These are phyloP conservation scores for Paradendryphiella salina DNA, from an alignment of 2,329 filamentous ascomycete species.

Conservation along the genomic window DNA sequence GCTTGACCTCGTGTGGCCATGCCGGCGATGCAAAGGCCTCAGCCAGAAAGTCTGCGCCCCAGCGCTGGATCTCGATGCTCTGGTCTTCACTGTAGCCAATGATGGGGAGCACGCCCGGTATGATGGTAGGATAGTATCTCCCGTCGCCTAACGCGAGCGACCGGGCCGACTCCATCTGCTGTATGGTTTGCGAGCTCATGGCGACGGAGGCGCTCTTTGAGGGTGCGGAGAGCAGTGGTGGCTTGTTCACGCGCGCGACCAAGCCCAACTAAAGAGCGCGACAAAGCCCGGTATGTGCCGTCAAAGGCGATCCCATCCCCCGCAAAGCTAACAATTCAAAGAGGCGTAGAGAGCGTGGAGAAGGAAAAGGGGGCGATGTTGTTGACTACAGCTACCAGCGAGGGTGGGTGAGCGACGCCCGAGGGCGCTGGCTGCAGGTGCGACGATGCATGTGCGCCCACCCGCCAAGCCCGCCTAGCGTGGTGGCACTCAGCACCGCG, in stretches of 20 bases:
- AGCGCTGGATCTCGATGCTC: slow-evolving; percentile 79
- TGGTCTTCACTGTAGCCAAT: slow-evolving; percentile 70
- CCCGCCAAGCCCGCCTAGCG: slow-evolving; percentile 20
- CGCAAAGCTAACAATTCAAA: slow-evolving; percentile 25
- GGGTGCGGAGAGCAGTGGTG: slow-evolving; percentile 18
- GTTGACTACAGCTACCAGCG: slow-evolving; percentile 21
- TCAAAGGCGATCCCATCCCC: slow-evolving; percentile 35
- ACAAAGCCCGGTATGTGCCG: slow-evolving; percentile 34
- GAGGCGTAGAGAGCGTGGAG: slow-evolving; percentile 29
- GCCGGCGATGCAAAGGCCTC: slow-evolving; percentile 95
- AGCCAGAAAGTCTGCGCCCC: slow-evolving; percentile 93
- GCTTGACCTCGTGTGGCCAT: slow-evolving; percentile 76
- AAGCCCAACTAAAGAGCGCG: slow-evolving; percentile 34
- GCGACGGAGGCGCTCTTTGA: slow-evolving; percentile 22
- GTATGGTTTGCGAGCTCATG: slow-evolving; percentile 53
- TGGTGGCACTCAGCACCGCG: slow-evolving; percentile 28
- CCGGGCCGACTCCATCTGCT: slow-evolving; percentile 86
- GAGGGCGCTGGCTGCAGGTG: slow-evolving; percentile 10
- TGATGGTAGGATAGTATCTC: slow-evolving; percentile 86
- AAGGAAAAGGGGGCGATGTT: slow-evolving; percentile 25
- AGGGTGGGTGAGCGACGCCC: slow-evolving; percentile 19
- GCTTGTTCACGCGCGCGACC: slow-evolving; percentile 40
- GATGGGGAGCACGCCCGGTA: slow-evolving; percentile 90
- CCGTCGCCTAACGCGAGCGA: slow-evolving; percentile 86
- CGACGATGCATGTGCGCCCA: slow-evolving; percentile 16